Percentiles rank a stretch among this genome's conserved stretches.
Conservation (phyloP, 257 asterid species). For the Gentiana dahurica region DNA sequence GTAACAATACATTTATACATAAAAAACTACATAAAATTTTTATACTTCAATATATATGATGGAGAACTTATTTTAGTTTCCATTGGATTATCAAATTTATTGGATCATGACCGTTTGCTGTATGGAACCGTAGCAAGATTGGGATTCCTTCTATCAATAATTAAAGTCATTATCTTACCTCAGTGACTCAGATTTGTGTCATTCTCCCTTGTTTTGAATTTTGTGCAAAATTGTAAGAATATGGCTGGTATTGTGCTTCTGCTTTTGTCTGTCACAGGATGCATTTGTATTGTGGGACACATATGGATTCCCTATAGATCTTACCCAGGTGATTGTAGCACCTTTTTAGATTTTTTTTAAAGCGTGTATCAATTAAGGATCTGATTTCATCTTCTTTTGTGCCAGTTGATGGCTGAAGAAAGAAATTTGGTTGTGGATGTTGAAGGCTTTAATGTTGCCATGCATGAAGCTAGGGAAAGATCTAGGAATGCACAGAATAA, state of each 20-base stretch:
- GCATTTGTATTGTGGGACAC: conserved; percentile 98
- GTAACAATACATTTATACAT: no score
- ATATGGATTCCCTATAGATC: conserved; percentile 92
- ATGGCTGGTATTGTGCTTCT: conserved; percentile 13
- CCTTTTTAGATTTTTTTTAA: neutral
- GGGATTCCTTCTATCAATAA: neutral
- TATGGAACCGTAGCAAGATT: neutral
- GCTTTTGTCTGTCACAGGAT: conserved; percentile 49
- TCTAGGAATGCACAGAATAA: conserved; percentile 90
- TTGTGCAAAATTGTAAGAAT: neutral
- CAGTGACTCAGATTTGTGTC: neutral
- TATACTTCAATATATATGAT: no score
- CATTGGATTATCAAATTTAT: neutral
- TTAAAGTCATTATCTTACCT: neutral
- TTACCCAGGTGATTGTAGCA: conserved; percentile 65
- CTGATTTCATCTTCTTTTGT: conserved; percentile 13
- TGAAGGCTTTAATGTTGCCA: conserved; percentile 58
- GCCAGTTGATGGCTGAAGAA: conserved; percentile 96
- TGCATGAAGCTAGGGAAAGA: conserved; percentile 85
- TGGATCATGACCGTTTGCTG: neutral
- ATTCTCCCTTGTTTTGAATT: neutral
- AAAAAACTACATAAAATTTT: no score
- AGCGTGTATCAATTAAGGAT: conserved; percentile 4
- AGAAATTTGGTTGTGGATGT: conserved; percentile 76
- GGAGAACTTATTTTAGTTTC: no score